Conservation (phyloP, 2,329 filamentous ascomycete species). For the Torrubiella hemipterigena region DNA sequence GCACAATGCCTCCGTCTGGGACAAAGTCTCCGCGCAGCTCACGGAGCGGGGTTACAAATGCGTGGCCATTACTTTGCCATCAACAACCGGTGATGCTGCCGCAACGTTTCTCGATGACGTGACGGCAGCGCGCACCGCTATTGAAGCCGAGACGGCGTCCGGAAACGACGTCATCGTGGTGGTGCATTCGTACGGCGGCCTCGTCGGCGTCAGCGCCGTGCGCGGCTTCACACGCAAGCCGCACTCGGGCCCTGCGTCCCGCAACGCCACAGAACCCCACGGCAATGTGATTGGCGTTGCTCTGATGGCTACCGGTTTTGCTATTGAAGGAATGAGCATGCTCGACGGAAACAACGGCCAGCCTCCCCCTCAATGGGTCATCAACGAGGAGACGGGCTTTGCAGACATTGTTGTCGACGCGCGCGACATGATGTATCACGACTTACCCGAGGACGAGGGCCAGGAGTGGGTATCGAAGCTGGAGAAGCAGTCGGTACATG, state of each 20-base stretch:
- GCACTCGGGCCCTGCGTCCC: slow-evolving; percentile 4
- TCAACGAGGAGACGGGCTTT: slow-evolving; percentile 26
- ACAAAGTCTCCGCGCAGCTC: slow-evolving; percentile 20
- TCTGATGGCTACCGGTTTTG: slow-evolving; percentile 32
- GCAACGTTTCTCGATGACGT: slow-evolving; percentile 30
- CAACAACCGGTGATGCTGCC: slow-evolving; percentile 18
- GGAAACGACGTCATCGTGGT: slow-evolving; percentile 32
- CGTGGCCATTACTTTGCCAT: slow-evolving; percentile 24
- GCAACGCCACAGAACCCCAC: neutral
- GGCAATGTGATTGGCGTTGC: slow-evolving; percentile 31
- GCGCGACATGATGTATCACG: slow-evolving; percentile 35
- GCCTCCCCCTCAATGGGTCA: slow-evolving; percentile 28
- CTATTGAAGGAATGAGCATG: slow-evolving; percentile 22
- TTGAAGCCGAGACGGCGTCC: slow-evolving; percentile 19
- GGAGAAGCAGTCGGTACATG: slow-evolving; percentile 25
- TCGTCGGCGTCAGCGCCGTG: slow-evolving; percentile 31
- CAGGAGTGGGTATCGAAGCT: slow-evolving; percentile 29
- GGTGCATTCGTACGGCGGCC: slow-evolving; percentile 36
- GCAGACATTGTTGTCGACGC: slow-evolving; percentile 24
- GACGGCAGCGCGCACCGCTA: slow-evolving; percentile 21
- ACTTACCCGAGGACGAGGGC: slow-evolving; percentile 30
- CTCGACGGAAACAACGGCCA: slow-evolving; percentile 26
- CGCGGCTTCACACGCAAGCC: slow-evolving; percentile 22
- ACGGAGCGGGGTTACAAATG: slow-evolving; percentile 19
- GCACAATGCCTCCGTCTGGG: slow-evolving; percentile 27